phyloP scores from a whole-genome alignment of 2,329 filamentous ascomycete genomes.

The Tothia fuscella region DNA sequence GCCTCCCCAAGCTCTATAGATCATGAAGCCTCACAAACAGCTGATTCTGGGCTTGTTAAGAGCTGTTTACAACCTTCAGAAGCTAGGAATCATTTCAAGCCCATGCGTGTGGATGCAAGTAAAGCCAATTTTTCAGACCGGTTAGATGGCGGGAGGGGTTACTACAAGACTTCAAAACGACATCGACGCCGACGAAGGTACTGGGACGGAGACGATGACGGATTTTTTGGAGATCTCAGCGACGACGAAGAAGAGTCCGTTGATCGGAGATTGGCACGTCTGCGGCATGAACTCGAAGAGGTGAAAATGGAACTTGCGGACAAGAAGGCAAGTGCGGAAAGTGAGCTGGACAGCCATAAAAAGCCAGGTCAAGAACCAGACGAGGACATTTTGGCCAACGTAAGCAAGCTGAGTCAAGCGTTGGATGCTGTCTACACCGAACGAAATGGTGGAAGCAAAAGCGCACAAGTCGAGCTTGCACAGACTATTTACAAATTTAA shows the following conservation, averaged over 20 bases:
- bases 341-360: conserved; percentile 13
- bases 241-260: conserved; percentile 71
- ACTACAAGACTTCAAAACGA: conserved; percentile 65
- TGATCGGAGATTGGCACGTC: conserved; percentile 64
- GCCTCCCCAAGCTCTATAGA: conserved; percentile 37
- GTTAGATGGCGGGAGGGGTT: conserved; percentile 63
- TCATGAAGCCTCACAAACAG: conserved; percentile 35
- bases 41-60: conserved; percentile 49
- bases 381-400: conserved; percentile 38
- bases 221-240: conserved; percentile 61
- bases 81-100: conserved; percentile 69
- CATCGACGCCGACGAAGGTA: conserved; percentile 51
- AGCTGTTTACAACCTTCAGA: conserved; percentile 64
- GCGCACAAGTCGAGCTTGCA: conserved; percentile 25
- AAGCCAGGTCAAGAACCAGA: conserved; percentile 24
- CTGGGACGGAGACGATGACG: conserved; percentile 39
- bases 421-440: conserved; percentile 51
- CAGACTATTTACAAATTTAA: conserved; percentile 23
- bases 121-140: conserved; percentile 85
- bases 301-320: conserved; percentile 44
- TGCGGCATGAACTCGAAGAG: conserved; percentile 70
- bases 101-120: conserved; percentile 61
- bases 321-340: too few species aligned
- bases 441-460: conserved; percentile 23
- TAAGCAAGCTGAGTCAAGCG: conserved; percentile 58